Percentiles rank a stretch among this genome's conserved stretches.
phyloP scores from a whole-genome alignment of 2,329 filamentous ascomycete species.

The Penicillium sp. region DNA sequence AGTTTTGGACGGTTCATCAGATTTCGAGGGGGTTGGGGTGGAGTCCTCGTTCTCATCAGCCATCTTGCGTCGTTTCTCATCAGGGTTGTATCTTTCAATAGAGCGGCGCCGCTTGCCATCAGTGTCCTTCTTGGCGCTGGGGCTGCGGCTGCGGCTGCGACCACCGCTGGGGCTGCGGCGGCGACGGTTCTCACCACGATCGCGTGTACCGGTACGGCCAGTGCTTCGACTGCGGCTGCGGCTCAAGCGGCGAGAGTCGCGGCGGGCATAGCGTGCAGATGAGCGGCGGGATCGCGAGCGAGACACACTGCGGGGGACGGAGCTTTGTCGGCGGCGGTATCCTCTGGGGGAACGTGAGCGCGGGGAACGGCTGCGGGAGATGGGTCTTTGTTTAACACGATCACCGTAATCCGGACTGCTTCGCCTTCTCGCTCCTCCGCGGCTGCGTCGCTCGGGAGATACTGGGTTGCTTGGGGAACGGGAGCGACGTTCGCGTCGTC shows the following conservation, averaged over 20 bases:
- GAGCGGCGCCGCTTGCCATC: conserved; percentile 36
- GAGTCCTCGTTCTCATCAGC: conserved; percentile 31
- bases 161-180: conserved; percentile 12
- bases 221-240: conserved; percentile 24
- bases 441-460: conserved; percentile 33
- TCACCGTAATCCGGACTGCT: conserved; percentile 36
- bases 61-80: conserved; percentile 36
- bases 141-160: conserved; percentile 28
- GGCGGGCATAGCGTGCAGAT: conserved; percentile 31
- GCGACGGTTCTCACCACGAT: conserved; percentile 15
- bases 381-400: conserved; percentile 45
- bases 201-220: conserved; percentile 32
- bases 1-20: conserved; percentile 1
- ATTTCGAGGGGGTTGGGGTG: conserved; percentile 3
- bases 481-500: conserved; percentile 24
- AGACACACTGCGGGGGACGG: conserved; percentile 31
- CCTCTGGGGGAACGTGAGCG: conserved; percentile 51
- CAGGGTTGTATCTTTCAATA: conserved; percentile 39
- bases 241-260: conserved; percentile 27
- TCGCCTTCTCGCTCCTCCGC: conserved; percentile 30
- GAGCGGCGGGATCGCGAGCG: conserved; percentile 33
- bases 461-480: conserved; percentile 27
- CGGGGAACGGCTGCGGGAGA: conserved; percentile 41
- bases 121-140: conserved; percentile 25
- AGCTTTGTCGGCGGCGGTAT: conserved; percentile 34